These are phyloP conservation scores for Bryoerythrophyllum caledonicum DNA, from an alignment of 225 moss, liverwort and hornwort genomes.

Conservation along the genomic window DNA sequence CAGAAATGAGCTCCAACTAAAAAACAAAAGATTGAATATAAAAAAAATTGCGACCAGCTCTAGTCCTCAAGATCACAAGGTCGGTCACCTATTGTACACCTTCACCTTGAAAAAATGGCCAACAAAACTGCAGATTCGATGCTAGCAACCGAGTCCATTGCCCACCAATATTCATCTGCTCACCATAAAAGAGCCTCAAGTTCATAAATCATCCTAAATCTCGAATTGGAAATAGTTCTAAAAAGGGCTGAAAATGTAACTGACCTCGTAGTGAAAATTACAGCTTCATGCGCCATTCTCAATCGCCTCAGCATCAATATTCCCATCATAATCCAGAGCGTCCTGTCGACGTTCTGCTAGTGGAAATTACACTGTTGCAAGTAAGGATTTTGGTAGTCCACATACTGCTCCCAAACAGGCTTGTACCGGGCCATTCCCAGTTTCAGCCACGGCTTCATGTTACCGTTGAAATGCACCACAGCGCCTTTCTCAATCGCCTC, in stretches of 20 bases:
- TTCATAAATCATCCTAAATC: background rate
- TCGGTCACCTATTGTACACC: conserved; percentile 24
- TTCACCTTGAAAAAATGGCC: conserved; percentile 12
- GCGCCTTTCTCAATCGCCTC: conserved; percentile 59
- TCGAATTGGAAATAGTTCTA: too few relatives aligned
- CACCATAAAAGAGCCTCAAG: conserved; percentile 2
- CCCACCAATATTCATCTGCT: conserved; percentile 9
- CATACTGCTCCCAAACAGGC: conserved; percentile 61
- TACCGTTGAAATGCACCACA: conserved; percentile 67
- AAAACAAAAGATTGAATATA: conserved; percentile 8
- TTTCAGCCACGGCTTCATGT: conserved; percentile 72
- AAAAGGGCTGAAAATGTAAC: too few relatives aligned
- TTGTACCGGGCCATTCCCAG: conserved; percentile 68
- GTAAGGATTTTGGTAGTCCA: conserved; percentile 49
- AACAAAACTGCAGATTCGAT: conserved; percentile 1
- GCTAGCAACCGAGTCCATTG: conserved; percentile 8
- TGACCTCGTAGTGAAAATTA: conserved; percentile 30
- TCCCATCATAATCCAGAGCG: too few relatives aligned
- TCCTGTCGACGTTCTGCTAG: background rate
- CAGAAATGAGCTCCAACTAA: conserved; percentile 31
- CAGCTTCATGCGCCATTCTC: conserved; percentile 34
- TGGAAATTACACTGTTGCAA: conserved; percentile 62
- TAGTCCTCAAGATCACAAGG: background rate
- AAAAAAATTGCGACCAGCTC: conserved; percentile 20
- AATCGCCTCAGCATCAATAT: too few relatives aligned